Conservation (phyloP, 805 yeast species). For the Metschnikowia corniflorae region DNA sequence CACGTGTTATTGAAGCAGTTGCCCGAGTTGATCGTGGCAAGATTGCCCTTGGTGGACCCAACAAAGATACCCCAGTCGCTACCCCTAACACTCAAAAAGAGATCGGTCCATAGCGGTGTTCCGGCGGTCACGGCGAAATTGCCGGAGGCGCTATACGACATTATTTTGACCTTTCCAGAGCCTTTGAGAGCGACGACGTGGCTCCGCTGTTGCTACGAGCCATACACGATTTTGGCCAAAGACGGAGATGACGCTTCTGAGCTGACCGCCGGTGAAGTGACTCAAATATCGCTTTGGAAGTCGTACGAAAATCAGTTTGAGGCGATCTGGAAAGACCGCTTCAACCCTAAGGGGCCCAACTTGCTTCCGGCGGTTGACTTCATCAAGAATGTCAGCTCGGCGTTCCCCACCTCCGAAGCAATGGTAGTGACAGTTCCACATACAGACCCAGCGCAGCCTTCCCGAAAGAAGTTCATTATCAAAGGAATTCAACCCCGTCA, state of each 20-base stretch:
- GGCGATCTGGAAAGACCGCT: constrained; percentile 47
- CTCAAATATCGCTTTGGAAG: constrained; percentile 95
- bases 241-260: constrained; percentile 13
- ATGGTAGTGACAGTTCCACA: constrained; percentile 72
- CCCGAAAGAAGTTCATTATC: constrained; percentile 79
- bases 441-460: constrained; percentile 29
- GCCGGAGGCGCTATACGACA: constrained; percentile 51
- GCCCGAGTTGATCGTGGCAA: constrained; percentile 50
- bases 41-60: constrained; percentile 36
- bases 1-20: constrained; percentile 55
- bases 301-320: constrained; percentile 87
- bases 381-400: constrained; percentile 87
- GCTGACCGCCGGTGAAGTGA: constrained; percentile 64
- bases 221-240: constrained; percentile 38
- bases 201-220: constrained; percentile 89
- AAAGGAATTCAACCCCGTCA: constrained; percentile 90
- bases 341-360: constrained; percentile 25
- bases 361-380: constrained; percentile 94
- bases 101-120: constrained; percentile 45
- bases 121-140: constrained; percentile 67
- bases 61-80: constrained; percentile 20
- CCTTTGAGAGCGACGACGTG: constrained; percentile 91
- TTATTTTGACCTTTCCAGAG: constrained; percentile 66
- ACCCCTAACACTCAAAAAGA: constrained; percentile 41
- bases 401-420: constrained; percentile 85